Evolutionary conservation across 2,329 filamentous ascomycete species (phyloP), one percentile per base, ranked within the genome.

Genomic region (Shiraia sp.): DNA sequence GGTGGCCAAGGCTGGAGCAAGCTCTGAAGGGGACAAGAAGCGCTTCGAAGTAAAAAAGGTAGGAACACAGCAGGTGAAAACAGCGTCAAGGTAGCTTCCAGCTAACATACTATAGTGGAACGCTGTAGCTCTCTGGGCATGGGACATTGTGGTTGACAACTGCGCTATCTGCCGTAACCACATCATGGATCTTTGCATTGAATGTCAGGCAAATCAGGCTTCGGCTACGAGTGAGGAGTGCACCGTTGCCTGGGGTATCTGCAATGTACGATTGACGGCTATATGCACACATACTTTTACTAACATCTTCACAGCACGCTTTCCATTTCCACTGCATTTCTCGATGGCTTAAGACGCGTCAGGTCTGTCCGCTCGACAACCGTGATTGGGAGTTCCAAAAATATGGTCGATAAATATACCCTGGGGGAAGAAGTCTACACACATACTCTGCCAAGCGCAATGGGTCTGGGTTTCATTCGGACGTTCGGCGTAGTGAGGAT

Each of bases 261-360:
- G 93, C 79, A 99, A 99, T 68, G 93, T 96, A 75, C 73, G 88
- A 5, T 79, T 32, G n/a, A 10, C 27, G 12, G 17, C 15, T 16
- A 12, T 12, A 13, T 4, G 14, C 10, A 8, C 10, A n/a, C 9
- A 9, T 8, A 6, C 15, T 3, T n/a, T n/a, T 36, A 49, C 75
- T 78, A 61, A 78, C 55, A 25, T 13, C 29, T n/a, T 31, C 46
- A 44, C 63, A 99, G 93, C 93, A 99, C 68, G 93, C 93, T 22
- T 99, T 99, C 79, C 93, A 99, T 74, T 99, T 99, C 76, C 93
- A 99, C 76, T 99, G 93, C 78, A 99, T 99, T 68, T 97, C 93
- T 10, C 83, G 93, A 73, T 99, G 93, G 93, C 79, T 99, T 45
- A 99, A 99, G 80, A 96, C 93, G n/a, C 86, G 93, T 67, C 93